Conservation (phyloP, 2,329 filamentous ascomycete species). For the Apiospora rasikravindrae region DNA sequence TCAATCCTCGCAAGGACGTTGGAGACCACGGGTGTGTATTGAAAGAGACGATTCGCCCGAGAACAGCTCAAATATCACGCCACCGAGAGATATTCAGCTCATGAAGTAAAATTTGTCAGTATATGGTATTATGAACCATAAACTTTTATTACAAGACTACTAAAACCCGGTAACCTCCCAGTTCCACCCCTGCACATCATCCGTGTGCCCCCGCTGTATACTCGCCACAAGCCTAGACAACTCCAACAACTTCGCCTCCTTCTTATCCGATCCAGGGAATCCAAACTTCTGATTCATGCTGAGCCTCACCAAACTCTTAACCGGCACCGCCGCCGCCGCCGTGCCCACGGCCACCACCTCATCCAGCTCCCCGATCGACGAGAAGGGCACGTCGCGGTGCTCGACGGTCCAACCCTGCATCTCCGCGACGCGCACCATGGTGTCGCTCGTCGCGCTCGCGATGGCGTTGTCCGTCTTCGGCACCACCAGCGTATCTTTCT, state of each 20-base stretch:
- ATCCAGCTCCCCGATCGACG: conserved; percentile 3
- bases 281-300: conserved; percentile 22
- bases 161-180: conserved; percentile 21
- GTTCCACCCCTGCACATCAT: conserved; percentile 20
- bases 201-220: conserved; percentile 20
- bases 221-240: conserved; percentile 18
- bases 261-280: background rate
- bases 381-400: conserved; percentile 21
- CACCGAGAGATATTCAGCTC: too few species aligned
- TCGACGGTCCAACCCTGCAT: conserved; percentile 20
- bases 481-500: conserved; percentile 16
- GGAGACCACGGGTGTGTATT: too few species aligned
- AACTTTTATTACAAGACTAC: background rate
- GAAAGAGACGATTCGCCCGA: too few species aligned
- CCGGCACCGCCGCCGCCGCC: conserved; percentile 20
- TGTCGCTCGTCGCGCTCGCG: conserved; percentile 22
- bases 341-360: conserved; percentile 18
- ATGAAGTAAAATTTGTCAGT: too few species aligned
- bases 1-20: too few species aligned
- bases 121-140: too few species aligned
- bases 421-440: conserved; percentile 38
- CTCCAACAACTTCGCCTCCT: conserved; percentile 7
- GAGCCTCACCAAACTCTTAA: conserved; percentile 19
- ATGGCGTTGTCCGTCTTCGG: conserved; percentile 20
- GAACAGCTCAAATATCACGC: too few species aligned